Percentiles rank a stretch among this genome's conserved stretches.
These are phyloP conservation scores for Eremothecium sinecaudum DNA, from an alignment of 1,139 yeast genomes.

Conservation along the genomic window DNA sequence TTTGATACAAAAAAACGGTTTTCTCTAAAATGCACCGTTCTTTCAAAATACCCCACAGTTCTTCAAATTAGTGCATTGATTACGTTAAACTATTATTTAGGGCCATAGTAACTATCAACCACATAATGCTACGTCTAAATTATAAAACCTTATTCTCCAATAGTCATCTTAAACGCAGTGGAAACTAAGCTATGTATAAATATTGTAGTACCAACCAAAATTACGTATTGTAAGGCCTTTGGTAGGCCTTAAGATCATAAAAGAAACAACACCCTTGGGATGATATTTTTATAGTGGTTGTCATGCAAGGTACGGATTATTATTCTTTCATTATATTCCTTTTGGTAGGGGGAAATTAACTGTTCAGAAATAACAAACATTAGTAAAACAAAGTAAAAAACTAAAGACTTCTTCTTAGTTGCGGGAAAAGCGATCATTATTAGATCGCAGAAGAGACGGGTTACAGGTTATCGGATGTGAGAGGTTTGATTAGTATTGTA, in stretches of 20 bases:
- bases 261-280: background rate
- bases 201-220: slow-evolving; percentile 1
- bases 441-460: background rate
- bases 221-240: background rate
- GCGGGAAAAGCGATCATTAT: background rate
- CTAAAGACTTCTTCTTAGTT: background rate
- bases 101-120: too few species aligned
- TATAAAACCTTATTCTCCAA: too few species aligned
- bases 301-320: background rate
- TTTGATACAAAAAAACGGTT: too few species aligned
- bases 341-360: background rate
- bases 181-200: slow-evolving; percentile 3
- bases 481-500: background rate
- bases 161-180: slow-evolving; percentile 1
- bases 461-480: background rate
- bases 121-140: too few species aligned
- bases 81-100: too few species aligned
- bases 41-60: too few species aligned
- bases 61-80: too few species aligned
- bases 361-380: background rate
- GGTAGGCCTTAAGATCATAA: background rate
- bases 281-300: background rate
- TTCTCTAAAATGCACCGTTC: too few species aligned
- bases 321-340: background rate
- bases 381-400: background rate